Base-by-base conservation (phyloP, 148 eudicot species). In the Camellia lanceoleosa region DNA sequence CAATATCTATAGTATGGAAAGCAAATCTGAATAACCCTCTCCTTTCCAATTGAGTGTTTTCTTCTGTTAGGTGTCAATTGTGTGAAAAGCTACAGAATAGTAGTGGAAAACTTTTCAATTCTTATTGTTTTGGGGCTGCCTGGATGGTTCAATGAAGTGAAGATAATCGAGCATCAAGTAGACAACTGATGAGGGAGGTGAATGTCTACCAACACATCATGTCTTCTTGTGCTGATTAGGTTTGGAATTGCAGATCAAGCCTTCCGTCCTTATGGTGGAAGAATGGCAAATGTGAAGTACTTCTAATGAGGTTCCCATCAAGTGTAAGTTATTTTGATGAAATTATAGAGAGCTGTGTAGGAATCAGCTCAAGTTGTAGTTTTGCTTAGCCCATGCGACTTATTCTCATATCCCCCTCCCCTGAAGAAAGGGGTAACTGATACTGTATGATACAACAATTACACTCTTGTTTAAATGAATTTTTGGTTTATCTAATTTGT, bases 1-100 rank as follows among this genome's bases (percentile, higher is more conserved):
- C 46, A 96, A 96, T 81, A 72, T 96, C n/a, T 96, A 87, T 66
- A 88, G 97, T 79, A 71, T 96, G 62, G 67, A 77, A 10, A 86
- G 78, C 82, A 71, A 85, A 4, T 89, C 89, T 5, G 79, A 84
- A 42, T 87, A 80, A 87, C 30, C 7, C 10, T 42, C 56, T 54
- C 13, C 42, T 23, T 71, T 54, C 19, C 52, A 15, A 19, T 55
- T 47, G 6, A 13, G 70, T 71, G 54, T 68, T 30, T 51, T 61
- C 51, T 41, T 70, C 72, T 79, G 66, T 41, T 30, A 38, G 74
- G 51, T 23, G 52, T 46, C 12, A 16, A 56, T 75, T 75, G 5
- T 38, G 58, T 63, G 63, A 64, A 73, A 19, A 5, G 41, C 30
- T 70, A 38, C 72, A 2, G 3, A 62, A 66, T 66, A 49, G 7